A percentile compares a stretch with the other conserved stretches of the same genome.
Evolutionary conservation across 768 basidiomycete species (phyloP).

Genomic region (Boletus speciosus): DNA sequence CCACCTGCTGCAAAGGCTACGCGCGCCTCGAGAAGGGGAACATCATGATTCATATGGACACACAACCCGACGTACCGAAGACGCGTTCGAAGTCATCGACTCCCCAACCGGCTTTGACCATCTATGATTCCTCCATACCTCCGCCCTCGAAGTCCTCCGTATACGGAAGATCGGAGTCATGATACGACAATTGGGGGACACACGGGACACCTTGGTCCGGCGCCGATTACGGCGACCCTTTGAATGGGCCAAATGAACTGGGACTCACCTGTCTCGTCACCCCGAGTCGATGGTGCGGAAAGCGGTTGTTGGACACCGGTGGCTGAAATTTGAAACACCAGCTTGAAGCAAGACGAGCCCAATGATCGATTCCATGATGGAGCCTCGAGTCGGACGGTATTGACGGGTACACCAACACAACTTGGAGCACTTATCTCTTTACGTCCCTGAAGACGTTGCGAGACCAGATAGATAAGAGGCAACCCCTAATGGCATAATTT

Average conservation of each 20-base stretch:
- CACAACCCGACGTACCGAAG: neutral
- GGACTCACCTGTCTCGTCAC: neutral
- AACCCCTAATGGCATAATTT: neutral
- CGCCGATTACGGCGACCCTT: conserved; percentile 2
- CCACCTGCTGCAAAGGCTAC: neutral
- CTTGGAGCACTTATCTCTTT: neutral
- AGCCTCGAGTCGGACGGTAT: neutral
- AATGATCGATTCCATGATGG: neutral
- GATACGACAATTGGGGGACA: neutral
- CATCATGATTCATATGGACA: neutral
- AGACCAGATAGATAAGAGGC: neutral
- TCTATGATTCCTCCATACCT: neutral
- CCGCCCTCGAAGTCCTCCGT: neutral
- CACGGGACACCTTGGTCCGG: neutral
- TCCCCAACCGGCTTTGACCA: conserved; percentile 2
- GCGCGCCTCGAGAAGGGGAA: neutral
- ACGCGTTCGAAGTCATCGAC: conserved; percentile 1
- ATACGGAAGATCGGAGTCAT: neutral
- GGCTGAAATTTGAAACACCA: neutral
- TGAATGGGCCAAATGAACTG: conserved; percentile 1
- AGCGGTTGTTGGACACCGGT: neutral
- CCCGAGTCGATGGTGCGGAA: neutral
- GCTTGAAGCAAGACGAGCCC: neutral
- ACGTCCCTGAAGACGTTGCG: neutral
- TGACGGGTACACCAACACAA: neutral